Evolutionary conservation across 2,329 filamentous ascomycete species (phyloP).

Genomic region (Magnaporthales sp.): DNA sequence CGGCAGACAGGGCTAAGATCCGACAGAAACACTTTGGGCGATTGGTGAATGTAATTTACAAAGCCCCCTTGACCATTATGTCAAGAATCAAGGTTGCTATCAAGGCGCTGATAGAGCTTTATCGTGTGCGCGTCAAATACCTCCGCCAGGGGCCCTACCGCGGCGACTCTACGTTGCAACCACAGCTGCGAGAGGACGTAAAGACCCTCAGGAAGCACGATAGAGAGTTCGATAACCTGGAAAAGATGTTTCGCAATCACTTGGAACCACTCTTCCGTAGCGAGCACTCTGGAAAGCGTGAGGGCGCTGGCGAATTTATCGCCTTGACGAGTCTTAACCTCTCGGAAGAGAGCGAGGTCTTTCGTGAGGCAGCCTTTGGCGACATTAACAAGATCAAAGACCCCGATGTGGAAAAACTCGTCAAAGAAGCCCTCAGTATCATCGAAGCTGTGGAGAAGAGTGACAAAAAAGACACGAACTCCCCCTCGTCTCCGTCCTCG

Average conservation of each 20-base stretch:
- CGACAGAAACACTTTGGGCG: background rate
- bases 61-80: background rate
- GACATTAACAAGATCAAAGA: background rate
- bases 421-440: background rate
- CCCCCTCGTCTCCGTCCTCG: background rate
- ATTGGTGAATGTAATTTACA: background rate
- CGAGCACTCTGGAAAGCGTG: background rate
- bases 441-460: background rate
- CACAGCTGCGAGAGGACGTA: background rate
- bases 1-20: background rate
- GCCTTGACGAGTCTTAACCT: background rate
- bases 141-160: background rate
- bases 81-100: background rate
- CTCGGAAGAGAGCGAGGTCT: background rate
- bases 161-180: background rate
- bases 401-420: background rate
- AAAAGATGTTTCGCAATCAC: background rate
- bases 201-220: background rate
- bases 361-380: background rate
- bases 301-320: background rate
- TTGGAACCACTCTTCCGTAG: background rate
- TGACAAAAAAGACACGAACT: background rate
- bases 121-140: background rate
- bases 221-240: background rate
- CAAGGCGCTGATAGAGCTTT: background rate